Percentiles rank a stretch among this genome's conserved stretches.
Conservation (phyloP, 345 rosid genomes). For the Lumnitzera racemosa region DNA sequence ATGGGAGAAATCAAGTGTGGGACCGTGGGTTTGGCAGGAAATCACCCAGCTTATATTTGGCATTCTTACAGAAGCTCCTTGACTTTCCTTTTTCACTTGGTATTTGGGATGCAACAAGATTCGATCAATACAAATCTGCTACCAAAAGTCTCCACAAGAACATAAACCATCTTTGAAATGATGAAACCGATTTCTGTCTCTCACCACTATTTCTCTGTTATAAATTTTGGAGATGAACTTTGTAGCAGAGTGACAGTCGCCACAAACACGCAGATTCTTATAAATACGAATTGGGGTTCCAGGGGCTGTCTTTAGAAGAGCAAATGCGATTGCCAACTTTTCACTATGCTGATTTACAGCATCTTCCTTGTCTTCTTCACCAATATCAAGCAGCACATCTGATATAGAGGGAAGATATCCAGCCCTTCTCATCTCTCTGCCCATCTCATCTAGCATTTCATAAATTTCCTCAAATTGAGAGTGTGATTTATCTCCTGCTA, state of each 20-base stretch:
- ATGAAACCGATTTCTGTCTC: conserved; percentile 46
- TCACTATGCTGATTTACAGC: conserved; percentile 50
- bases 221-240: conserved; percentile 36
- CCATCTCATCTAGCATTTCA: conserved; percentile 44
- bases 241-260: conserved; percentile 50
- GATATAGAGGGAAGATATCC: conserved; percentile 43
- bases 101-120: conserved; percentile 9
- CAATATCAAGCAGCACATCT: conserved; percentile 37
- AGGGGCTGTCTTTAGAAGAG: conserved; percentile 37
- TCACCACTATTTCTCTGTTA: conserved; percentile 38
- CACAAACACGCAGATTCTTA: conserved; percentile 47
- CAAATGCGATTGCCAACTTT: conserved; percentile 55
- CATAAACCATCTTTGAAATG: conserved; percentile 52
- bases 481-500: conserved; percentile 39
- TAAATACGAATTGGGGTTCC: conserved; percentile 43
- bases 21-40: no score
- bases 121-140: conserved; percentile 5
- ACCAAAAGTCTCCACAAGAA: conserved; percentile 54
- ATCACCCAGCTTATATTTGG: no score
- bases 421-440: conserved; percentile 30
- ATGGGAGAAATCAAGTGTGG: no score
- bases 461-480: conserved; percentile 25
- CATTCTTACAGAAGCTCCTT: no score
- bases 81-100: conserved; percentile 13
- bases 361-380: conserved; percentile 54